phyloP scores from a whole-genome alignment of 75 land plant species.

The Selaginella moellendorffii region DNA sequence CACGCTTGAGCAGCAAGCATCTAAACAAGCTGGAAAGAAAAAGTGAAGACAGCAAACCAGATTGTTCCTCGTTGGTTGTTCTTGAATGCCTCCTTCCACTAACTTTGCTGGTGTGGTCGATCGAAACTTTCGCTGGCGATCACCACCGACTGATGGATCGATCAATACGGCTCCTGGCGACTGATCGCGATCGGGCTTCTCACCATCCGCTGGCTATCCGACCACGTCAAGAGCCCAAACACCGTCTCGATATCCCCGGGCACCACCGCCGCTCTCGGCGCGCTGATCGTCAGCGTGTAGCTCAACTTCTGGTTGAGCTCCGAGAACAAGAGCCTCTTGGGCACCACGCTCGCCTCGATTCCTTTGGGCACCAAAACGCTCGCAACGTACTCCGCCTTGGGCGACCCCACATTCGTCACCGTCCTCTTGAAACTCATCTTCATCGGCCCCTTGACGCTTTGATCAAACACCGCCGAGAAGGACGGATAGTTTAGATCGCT shows the following conservation, averaged over 20 bases:
- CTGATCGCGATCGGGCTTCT: conserved; percentile 47
- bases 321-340: conserved; percentile 36
- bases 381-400: conserved; percentile 34
- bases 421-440: conserved; percentile 31
- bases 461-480: conserved; percentile 44
- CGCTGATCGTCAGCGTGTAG: conserved; percentile 29
- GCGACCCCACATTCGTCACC: conserved; percentile 68
- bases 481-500: conserved; percentile 64
- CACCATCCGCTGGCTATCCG: conserved; percentile 22
- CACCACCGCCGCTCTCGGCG: conserved; percentile 19
- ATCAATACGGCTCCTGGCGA: conserved; percentile 27
- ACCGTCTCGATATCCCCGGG: conserved; percentile 36
- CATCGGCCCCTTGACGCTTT: conserved; percentile 11
- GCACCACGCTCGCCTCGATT: conserved; percentile 41
- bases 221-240: conserved; percentile 65
- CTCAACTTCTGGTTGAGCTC: conserved; percentile 29
- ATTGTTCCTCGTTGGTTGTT: too few species aligned
- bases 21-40: too few species aligned
- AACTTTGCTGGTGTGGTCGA: too few species aligned
- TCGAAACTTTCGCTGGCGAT: too few species aligned
- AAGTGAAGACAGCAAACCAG: too few species aligned
- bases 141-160: too few species aligned
- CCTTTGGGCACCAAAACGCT: conserved; percentile 43
- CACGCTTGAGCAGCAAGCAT: too few species aligned
- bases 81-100: too few species aligned